Conservation (phyloP, 192 early-diverging fungal species). For the Gigaspora rosea region DNA sequence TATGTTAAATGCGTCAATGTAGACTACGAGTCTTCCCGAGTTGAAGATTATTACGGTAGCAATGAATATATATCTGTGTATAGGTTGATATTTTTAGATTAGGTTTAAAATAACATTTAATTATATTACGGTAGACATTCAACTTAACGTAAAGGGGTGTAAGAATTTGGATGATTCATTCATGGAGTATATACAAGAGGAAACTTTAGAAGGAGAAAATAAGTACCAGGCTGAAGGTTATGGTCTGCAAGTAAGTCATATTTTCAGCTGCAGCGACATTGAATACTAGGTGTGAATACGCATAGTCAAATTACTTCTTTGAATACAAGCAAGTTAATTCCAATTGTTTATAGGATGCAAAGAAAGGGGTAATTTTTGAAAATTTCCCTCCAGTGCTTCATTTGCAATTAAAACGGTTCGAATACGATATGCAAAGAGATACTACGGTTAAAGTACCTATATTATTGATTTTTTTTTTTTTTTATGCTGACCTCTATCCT, state of each 20-base stretch:
- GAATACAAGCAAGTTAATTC: neutral
- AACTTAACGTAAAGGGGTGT: constrained; percentile 95
- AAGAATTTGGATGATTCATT: constrained; percentile 87
- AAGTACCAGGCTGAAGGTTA: constrained; percentile 93
- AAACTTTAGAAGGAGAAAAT: constrained; percentile 95
- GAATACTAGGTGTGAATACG: neutral
- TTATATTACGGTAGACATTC: constrained; percentile 72
- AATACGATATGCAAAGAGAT: constrained; percentile 92
- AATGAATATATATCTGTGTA: neutral
- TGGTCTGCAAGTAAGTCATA: constrained; percentile 69
- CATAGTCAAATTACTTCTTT: no score
- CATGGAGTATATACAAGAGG: constrained; percentile 84
- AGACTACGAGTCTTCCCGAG: constrained; percentile 90
- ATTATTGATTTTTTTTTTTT: constrained; percentile 1
- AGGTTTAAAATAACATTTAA: neutral
- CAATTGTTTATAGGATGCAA: constrained; percentile 65
- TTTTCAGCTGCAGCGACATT: neutral
- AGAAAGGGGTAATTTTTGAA: constrained; percentile 95
- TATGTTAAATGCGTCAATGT: constrained; percentile 96
- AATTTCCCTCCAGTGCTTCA: constrained; percentile 92
- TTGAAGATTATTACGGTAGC: constrained; percentile 91
- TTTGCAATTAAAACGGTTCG: constrained; percentile 95
- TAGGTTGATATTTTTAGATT: neutral
- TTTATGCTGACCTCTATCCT: neutral
- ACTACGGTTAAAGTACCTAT: constrained; percentile 78